These are phyloP conservation scores for Trichomonas tenax DNA, from an alignment of 208 protist species.

Conservation along the genomic window DNA sequence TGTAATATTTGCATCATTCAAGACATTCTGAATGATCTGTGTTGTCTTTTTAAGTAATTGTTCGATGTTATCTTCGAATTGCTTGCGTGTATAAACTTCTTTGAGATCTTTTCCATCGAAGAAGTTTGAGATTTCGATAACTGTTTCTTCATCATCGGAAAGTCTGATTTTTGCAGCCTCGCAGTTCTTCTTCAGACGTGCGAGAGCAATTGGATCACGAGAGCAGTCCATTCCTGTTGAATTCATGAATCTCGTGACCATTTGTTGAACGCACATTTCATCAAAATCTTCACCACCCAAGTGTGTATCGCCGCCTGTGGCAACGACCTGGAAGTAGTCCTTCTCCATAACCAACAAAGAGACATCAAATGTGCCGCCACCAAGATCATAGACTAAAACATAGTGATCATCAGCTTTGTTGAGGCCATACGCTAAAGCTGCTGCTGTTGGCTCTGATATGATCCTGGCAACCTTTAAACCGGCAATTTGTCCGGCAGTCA, in stretches of 20 bases:
- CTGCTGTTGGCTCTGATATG: slow-evolving; percentile 52
- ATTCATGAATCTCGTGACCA: neutral
- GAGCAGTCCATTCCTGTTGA: neutral
- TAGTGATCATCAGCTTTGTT: slow-evolving; percentile 39
- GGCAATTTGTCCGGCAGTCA: slow-evolving; percentile 54
- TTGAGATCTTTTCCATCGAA: slow-evolving; percentile 67
- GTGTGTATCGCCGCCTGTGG: slow-evolving; percentile 71
- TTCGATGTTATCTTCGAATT: slow-evolving; percentile 80
- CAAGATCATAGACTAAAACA: slow-evolving; percentile 67
- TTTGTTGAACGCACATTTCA: neutral
- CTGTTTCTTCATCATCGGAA: slow-evolving; percentile 41
- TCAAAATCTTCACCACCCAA: slow-evolving; percentile 83
- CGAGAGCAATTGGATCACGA: slow-evolving; percentile 42
- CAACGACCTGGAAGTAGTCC: slow-evolving; percentile 81
- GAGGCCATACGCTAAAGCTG: slow-evolving; percentile 50
- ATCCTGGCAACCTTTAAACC: slow-evolving; percentile 47
- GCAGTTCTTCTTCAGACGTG: slow-evolving; percentile 58
- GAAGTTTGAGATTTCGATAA: slow-evolving; percentile 72
- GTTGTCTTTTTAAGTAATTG: slow-evolving; percentile 83
- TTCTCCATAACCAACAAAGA: slow-evolving; percentile 68
- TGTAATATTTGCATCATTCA: slow-evolving; percentile 72
- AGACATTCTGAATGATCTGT: slow-evolving; percentile 67
- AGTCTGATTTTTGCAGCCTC: slow-evolving; percentile 78
- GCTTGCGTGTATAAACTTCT: slow-evolving; percentile 56
- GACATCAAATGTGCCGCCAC: slow-evolving; percentile 88